Evolutionary conservation across 1,139 yeast genomes (phyloP).

Genomic region (Taiozyma sp.): DNA sequence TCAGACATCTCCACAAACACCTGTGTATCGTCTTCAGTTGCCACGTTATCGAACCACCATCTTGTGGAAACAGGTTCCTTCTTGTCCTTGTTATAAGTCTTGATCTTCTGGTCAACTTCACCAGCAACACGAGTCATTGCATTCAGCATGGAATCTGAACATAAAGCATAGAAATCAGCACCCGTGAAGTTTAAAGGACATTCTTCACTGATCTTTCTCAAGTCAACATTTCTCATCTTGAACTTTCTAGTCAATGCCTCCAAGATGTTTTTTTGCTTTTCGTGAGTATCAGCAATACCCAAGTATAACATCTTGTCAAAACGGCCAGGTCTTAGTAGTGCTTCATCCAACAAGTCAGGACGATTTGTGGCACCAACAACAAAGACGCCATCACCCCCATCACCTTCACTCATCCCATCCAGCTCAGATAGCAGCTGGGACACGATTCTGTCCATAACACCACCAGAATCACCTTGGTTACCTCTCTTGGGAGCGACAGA

Average conservation of each 20-base stretch:
- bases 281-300: constrained; percentile 89
- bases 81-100: constrained; percentile 37
- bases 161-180: constrained; percentile 94
- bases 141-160: constrained; percentile 91
- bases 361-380: constrained; percentile 97
- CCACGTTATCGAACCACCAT: constrained; percentile 90
- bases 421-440: constrained; percentile 90
- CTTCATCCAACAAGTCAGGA: constrained; percentile 92
- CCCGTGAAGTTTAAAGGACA: constrained; percentile 94
- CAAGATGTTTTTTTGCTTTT: constrained; percentile 78
- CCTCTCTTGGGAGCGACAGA: constrained; percentile 98
- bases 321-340: constrained; percentile 89
- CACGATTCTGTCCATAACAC: constrained; percentile 97
- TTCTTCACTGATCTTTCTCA: constrained; percentile 52
- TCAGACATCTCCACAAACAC: constrained; percentile 70
- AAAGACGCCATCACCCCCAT: constrained; percentile 83
- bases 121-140: constrained; percentile 91
- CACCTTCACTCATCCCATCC: constrained; percentile 88
- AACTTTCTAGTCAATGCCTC: constrained; percentile 89
- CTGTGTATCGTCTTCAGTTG: constrained; percentile 57
- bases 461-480: constrained; percentile 97
- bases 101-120: constrained; percentile 64
- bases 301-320: constrained; percentile 91
- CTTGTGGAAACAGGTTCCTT: constrained; percentile 49
- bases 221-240: constrained; percentile 54